Conservation (phyloP, 495 filamentous ascomycete species). For the Lentithecium fluviatile region DNA sequence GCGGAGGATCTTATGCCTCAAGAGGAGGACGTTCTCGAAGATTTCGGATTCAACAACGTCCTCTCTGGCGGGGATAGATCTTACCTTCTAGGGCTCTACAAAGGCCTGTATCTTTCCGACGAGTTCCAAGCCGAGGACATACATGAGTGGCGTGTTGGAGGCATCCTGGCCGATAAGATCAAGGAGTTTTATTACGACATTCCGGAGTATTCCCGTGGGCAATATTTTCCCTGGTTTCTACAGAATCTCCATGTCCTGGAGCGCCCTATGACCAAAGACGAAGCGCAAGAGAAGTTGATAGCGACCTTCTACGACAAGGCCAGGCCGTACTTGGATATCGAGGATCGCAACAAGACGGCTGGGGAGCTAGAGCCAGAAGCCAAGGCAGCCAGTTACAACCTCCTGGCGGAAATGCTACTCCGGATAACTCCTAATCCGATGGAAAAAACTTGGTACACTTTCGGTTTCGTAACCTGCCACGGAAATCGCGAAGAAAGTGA, state of each 20-base stretch:
- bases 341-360: constrained; percentile 35
- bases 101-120: constrained; percentile 31
- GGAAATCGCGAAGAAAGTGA: constrained; percentile 34
- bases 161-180: constrained; percentile 37
- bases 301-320: constrained; percentile 39
- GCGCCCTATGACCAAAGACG: constrained; percentile 35
- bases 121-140: constrained; percentile 36
- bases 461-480: constrained; percentile 40
- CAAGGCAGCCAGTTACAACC: constrained; percentile 33
- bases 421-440: constrained; percentile 27
- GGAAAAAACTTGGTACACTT: constrained; percentile 35
- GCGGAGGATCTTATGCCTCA: constrained; percentile 36
- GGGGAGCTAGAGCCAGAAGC: constrained; percentile 38
- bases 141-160: constrained; percentile 35
- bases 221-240: constrained; percentile 43
- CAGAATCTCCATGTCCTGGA: constrained; percentile 38
- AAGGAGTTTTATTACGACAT: constrained; percentile 31
- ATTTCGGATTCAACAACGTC: constrained; percentile 38
- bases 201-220: constrained; percentile 25
- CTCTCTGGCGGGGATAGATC: constrained; percentile 12
- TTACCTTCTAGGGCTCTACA: constrained; percentile 37
- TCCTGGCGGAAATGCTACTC: constrained; percentile 29
- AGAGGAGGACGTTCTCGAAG: constrained; percentile 39
- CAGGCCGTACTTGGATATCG: constrained; percentile 37
- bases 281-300: constrained; percentile 36